Base-by-base conservation (phyloP, 108 stramenopile species). In the Cyclotella distinguenda region DNA sequence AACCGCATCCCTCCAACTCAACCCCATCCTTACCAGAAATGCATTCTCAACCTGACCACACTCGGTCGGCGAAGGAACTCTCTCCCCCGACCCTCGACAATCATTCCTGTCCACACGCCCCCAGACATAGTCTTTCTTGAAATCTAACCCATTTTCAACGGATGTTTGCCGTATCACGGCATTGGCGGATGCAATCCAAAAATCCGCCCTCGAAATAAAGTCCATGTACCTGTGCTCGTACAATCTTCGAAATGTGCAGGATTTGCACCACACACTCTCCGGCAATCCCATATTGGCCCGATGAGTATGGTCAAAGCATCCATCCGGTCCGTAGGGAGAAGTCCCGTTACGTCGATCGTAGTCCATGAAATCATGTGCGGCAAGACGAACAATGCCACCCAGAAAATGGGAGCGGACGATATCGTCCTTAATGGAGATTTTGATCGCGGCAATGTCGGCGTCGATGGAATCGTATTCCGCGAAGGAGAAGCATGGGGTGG, bases 301-400 rank as follows among this genome's bases (percentile, higher is more conserved):
- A 33, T 73, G 72, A 22, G 28, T 12, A 13, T 16, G 13, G 59
- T 80, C 74, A 21, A 66, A 66, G 34, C 79, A 80, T 25, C 79
- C 78, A 51, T 79, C 78, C 13, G 73, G 12, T 31, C 78, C 78
- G 52, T 67, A 56, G 2, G 13, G 35, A 13, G 51, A 10, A 16
- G 45, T 21, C 9, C 19, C 33, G 39, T 45, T 4, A 0, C 5
- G 46, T 11, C 56, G 36, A 65, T 76, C 68, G 35, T 30, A 71
- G 32, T 80, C 79, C 79, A 80, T 80, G 21, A 76, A 75, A 50
- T 80, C 79, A 28, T 80, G 79, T 2, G 79, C 79, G 3, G 60
- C 74, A 23, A 80, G 30, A 15, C 79, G 60, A 15, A 80, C 69
- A 3, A 80, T 69, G 4, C 79, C 79, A 12, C 79, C 79, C 2